Evolutionary conservation across 2,329 filamentous ascomycete species (phyloP).

Genomic region (Microsporum canis): DNA sequence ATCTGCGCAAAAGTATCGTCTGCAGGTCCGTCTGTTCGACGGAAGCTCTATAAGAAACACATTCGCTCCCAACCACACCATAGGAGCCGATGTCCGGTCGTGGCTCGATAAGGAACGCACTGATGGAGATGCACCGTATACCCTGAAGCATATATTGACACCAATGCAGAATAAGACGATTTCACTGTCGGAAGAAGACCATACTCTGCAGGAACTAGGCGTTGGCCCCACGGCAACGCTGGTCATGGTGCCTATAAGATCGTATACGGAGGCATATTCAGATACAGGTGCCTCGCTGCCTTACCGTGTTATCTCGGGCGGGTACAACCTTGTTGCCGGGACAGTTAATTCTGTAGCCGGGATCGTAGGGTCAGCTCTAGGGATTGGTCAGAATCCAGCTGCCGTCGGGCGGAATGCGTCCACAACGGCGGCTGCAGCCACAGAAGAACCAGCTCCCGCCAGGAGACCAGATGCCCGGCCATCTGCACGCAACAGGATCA

Average conservation of each 20-base stretch:
- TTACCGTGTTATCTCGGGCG: constrained; percentile 31
- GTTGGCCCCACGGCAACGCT: constrained; percentile 71
- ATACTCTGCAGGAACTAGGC: constrained; percentile 56
- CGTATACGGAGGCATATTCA: constrained; percentile 49
- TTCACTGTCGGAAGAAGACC: constrained; percentile 60
- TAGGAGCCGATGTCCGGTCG: constrained; percentile 55
- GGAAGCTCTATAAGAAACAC: constrained; percentile 64
- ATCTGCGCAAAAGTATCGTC: constrained; percentile 38
- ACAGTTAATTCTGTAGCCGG: constrained; percentile 34
- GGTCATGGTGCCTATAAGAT: constrained; percentile 61
- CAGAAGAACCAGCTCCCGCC: constrained; percentile 7
- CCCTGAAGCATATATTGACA: constrained; percentile 71
- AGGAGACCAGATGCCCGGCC: constrained; percentile 11
- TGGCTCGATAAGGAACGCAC: constrained; percentile 61
- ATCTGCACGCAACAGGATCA: constrained; percentile 27
- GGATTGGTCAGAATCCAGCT: constrained; percentile 24
- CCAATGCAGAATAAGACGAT: constrained; percentile 66
- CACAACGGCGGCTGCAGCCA: not conserved
- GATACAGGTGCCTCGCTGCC: constrained; percentile 24
- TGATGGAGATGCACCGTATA: constrained; percentile 55
- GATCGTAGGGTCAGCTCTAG: constrained; percentile 35
- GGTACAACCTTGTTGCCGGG: constrained; percentile 34
- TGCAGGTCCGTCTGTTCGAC: constrained; percentile 76
- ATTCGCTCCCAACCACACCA: constrained; percentile 54
- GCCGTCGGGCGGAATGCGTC: not conserved